Percentiles rank a stretch among this genome's conserved stretches.
These are phyloP conservation scores for Hippophae gyantsensis DNA, from an alignment of 306 rosid genomes.

Conservation along the genomic window DNA sequence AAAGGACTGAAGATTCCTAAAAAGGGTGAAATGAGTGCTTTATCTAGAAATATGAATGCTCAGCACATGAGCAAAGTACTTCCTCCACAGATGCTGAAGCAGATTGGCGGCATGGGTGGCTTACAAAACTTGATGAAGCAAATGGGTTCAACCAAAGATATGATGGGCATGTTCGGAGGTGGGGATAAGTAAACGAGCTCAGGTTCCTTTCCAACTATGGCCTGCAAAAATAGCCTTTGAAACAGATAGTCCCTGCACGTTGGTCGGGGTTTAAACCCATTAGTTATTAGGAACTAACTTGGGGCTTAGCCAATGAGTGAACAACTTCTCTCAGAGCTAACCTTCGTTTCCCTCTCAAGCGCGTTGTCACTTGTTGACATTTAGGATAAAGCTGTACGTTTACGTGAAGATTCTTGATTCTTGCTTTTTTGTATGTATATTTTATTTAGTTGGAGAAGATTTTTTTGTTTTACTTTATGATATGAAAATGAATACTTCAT, in stretches of 20 bases:
- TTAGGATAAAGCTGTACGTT: no score
- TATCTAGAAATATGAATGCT: conserved; percentile 73
- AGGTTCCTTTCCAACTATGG: conserved; percentile 6
- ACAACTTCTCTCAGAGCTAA: no score
- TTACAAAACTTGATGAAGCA: conserved; percentile 85
- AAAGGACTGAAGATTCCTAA: conserved; percentile 64
- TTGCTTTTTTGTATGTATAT: no score
- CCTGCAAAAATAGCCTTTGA: not conserved
- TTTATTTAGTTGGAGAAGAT: no score
- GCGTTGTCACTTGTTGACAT: no score
- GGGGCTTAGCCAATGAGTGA: no score
- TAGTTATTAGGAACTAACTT: no score
- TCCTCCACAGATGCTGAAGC: conserved; percentile 79
- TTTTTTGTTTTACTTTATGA: no score
- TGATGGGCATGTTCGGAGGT: conserved; percentile 89
- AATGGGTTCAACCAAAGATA: conserved; percentile 66
- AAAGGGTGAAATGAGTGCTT: conserved; percentile 64
- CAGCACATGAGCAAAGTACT: conserved; percentile 80
- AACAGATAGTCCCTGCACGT: not conserved
- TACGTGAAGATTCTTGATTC: no score
- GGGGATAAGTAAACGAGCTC: conserved; percentile 36
- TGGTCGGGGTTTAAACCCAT: no score
- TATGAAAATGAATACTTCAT: no score
- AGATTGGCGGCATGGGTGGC: conserved; percentile 80
- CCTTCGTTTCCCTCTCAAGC: no score